A percentile compares a stretch with the other conserved stretches of the same genome.
phyloP scores from a whole-genome alignment of 2,329 filamentous ascomycete species.

The Aureobasidium sp. region DNA sequence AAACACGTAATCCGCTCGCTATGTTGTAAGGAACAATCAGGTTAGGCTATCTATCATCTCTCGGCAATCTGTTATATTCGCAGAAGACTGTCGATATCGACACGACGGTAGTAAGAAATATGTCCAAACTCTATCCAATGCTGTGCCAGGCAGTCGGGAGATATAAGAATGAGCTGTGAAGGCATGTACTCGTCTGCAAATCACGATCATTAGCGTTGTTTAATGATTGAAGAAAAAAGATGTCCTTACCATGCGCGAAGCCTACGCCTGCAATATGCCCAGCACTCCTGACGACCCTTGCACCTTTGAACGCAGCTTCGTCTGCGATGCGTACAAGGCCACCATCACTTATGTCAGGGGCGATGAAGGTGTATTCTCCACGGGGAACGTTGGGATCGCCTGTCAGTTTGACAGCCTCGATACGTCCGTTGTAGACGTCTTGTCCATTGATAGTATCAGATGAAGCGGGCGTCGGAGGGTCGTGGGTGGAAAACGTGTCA shows the following conservation, averaged over 20 bases:
- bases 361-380: constrained; percentile 74
- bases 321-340: constrained; percentile 57
- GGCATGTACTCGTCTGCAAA: constrained; percentile 61
- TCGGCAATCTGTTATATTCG: background rate
- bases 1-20: no score
- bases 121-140: constrained; percentile 60
- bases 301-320: constrained; percentile 63
- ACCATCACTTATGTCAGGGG: constrained; percentile 61
- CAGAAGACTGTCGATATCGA: constrained; percentile 31
- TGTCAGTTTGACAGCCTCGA: constrained; percentile 84
- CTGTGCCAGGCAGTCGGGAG: constrained; percentile 67
- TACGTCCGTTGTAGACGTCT: constrained; percentile 50
- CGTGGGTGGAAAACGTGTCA: background rate
- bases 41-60: background rate
- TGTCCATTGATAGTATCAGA: background rate
- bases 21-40: background rate
- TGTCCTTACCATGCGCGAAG: constrained; percentile 59
- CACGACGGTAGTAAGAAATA: constrained; percentile 40
- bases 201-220: background rate
- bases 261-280: constrained; percentile 70
- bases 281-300: constrained; percentile 60
- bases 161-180: constrained; percentile 69
- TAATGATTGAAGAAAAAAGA: background rate
- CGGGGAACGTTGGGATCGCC: constrained; percentile 85
- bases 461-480: background rate